Conservation (phyloP, 2,329 filamentous ascomycete species). For the Pseudocercospora eumusae region DNA sequence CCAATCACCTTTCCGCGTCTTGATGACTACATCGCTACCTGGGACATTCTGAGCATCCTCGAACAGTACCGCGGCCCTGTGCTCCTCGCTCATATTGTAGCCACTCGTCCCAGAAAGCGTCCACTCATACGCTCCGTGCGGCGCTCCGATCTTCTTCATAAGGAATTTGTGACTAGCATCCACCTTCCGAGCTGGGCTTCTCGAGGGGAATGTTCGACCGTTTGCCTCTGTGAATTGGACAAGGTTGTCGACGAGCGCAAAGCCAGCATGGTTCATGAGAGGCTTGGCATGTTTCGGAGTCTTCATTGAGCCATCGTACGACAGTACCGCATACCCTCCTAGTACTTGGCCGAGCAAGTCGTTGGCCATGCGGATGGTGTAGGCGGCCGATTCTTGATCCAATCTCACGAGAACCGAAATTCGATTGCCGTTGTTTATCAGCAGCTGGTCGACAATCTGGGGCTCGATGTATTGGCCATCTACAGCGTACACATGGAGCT, state of each 20-base stretch:
- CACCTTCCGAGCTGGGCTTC: conserved; percentile 8
- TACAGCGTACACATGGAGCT: conserved; percentile 24
- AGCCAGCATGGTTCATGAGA: conserved; percentile 13
- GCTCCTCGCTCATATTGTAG: not conserved
- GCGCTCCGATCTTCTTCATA: conserved; percentile 11
- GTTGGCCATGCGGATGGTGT: conserved; percentile 18
- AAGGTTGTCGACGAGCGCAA: conserved; percentile 10
- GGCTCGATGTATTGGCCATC: conserved; percentile 53
- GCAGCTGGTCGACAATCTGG: conserved; percentile 51
- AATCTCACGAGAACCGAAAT: conserved; percentile 56
- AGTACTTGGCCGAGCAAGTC: conserved; percentile 17
- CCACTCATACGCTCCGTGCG: not conserved
- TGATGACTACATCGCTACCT: conserved; percentile 2
- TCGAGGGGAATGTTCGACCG: not conserved
- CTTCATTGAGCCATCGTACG: conserved; percentile 3
- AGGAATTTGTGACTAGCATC: conserved; percentile 13
- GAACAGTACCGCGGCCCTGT: not conserved
- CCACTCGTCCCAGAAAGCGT: not conserved
- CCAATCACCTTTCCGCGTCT: conserved; percentile 38
- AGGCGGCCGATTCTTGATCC: conserved; percentile 46
- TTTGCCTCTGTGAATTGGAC: conserved; percentile 9
- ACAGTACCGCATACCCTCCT: conserved; percentile 18
- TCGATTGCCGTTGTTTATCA: conserved; percentile 55
- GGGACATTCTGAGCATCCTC: not conserved
- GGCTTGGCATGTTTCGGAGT: not conserved